Conservation (phyloP, 805 yeast species). For the Candida pini region DNA sequence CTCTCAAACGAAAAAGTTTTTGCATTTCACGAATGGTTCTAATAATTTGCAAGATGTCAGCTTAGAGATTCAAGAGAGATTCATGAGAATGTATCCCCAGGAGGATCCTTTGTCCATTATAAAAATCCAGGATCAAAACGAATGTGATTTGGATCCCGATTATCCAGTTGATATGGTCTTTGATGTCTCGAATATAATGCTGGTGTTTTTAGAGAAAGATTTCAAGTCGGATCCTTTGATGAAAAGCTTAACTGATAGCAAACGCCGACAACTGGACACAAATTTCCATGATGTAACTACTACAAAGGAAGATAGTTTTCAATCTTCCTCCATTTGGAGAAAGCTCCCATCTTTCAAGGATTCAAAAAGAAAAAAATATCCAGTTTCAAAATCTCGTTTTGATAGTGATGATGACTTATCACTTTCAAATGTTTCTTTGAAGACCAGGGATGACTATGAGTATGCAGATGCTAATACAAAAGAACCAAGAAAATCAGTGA, state of each 20-base stretch:
- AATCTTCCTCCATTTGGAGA: constrained; percentile 19
- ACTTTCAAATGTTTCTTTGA: too few species aligned
- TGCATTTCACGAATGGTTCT: constrained; percentile 53
- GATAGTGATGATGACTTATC: too few species aligned
- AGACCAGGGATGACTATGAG: too few species aligned
- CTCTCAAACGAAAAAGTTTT: constrained; percentile 38
- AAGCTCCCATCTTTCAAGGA: constrained; percentile 4
- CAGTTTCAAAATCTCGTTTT: too few species aligned
- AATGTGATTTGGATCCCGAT: constrained; percentile 79
- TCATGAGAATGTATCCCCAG: constrained; percentile 59
- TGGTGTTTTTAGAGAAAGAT: constrained; percentile 40
- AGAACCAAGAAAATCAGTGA: constrained; percentile 22
- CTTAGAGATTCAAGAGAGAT: constrained; percentile 49
- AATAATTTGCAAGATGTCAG: constrained; percentile 45
- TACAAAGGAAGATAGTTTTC: too few species aligned
- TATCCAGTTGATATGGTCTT: constrained; percentile 62
- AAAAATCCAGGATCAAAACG: constrained; percentile 60
- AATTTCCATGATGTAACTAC: too few species aligned
- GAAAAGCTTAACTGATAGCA: too few species aligned
- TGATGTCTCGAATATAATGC: constrained; percentile 39
- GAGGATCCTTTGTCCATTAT: constrained; percentile 49
- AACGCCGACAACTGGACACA: too few species aligned
- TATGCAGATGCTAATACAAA: too few species aligned
- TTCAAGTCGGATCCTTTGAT: too few species aligned
- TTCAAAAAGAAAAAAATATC: too few species aligned